phyloP scores from a whole-genome alignment of 2,329 filamentous ascomycete genomes.

The Verticillium tricorpus region DNA sequence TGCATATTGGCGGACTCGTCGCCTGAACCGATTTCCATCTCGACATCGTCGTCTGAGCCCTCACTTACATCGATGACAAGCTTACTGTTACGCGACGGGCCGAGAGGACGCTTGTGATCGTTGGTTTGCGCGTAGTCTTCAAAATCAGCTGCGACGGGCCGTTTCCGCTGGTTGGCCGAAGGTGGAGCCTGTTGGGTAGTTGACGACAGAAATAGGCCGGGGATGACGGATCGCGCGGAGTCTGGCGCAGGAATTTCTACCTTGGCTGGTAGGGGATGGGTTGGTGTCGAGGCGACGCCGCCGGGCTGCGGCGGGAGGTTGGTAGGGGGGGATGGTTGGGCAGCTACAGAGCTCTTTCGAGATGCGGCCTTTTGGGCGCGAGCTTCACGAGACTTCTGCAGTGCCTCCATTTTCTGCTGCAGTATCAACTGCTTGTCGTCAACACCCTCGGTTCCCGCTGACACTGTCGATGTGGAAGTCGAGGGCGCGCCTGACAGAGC shows the following conservation, averaged over 20 bases:
- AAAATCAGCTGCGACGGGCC: conserved; percentile 63
- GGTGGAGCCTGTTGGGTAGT: conserved; percentile 19
- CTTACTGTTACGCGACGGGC: conserved; percentile 52
- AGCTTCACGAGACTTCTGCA: conserved; percentile 55
- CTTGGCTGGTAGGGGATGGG: background rate
- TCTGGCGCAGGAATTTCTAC: background rate
- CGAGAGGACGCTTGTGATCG: conserved; percentile 56
- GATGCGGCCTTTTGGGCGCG: conserved; percentile 29
- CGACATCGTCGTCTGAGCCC: conserved; percentile 55
- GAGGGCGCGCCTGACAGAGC: conserved; percentile 38
- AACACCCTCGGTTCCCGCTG: conserved; percentile 1
- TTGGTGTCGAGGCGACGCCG: background rate
- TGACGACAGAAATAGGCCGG: background rate
- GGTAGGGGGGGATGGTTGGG: background rate
- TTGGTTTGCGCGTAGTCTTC: conserved; percentile 46
- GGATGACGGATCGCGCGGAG: background rate
- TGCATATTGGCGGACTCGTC: conserved; percentile 34
- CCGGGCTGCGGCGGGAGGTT: background rate
- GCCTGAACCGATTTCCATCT: conserved; percentile 62
- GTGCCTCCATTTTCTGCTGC: conserved; percentile 72
- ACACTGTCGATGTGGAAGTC: conserved; percentile 9
- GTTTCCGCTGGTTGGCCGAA: conserved; percentile 28
- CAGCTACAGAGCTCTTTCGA: conserved; percentile 12
- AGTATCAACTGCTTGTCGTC: conserved; percentile 68
- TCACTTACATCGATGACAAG: conserved; percentile 87